Evolutionary conservation across 2,329 filamentous ascomycete genomes (phyloP).

Genomic region (Chlorencoelia australis): DNA sequence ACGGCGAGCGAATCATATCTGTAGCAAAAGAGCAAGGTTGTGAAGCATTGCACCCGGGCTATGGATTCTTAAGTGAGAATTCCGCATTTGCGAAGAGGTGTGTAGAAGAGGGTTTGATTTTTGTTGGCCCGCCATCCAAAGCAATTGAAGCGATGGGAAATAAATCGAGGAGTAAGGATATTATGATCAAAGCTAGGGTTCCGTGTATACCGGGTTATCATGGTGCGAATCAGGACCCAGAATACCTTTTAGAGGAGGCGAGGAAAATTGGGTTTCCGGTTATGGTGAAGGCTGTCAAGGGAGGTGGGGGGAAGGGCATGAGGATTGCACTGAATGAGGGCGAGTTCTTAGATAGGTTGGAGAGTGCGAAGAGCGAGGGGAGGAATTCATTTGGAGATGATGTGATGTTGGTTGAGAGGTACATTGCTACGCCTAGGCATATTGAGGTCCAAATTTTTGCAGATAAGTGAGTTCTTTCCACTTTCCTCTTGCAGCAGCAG

Average conservation of each 20-base stretch:
- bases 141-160: slow-evolving; percentile 88
- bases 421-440: slow-evolving; percentile 68
- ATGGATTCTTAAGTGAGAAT: slow-evolving; percentile 94
- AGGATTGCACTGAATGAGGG: slow-evolving; percentile 58
- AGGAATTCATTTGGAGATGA: slow-evolving; percentile 73
- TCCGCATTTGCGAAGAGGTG: slow-evolving; percentile 81
- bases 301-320: slow-evolving; percentile 79
- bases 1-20: slow-evolving; percentile 83
- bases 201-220: slow-evolving; percentile 96
- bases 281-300: slow-evolving; percentile 69
- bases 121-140: slow-evolving; percentile 79
- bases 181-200: slow-evolving; percentile 91
- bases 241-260: slow-evolving; percentile 55
- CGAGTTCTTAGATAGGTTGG: slow-evolving; percentile 62
- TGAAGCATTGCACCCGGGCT: slow-evolving; percentile 88
- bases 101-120: slow-evolving; percentile 80
- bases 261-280: slow-evolving; percentile 60
- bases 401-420: slow-evolving; percentile 77
- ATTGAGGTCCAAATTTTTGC: slow-evolving; percentile 90
- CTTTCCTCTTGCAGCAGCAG: no score
- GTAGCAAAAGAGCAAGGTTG: slow-evolving; percentile 81
- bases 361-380: slow-evolving; percentile 65
- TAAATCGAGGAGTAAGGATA: slow-evolving; percentile 87
- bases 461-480: no score
- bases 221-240: slow-evolving; percentile 66